These are phyloP conservation scores for Sugiyamaella novakii DNA, from an alignment of 1,139 yeast species.

Conservation along the genomic window DNA sequence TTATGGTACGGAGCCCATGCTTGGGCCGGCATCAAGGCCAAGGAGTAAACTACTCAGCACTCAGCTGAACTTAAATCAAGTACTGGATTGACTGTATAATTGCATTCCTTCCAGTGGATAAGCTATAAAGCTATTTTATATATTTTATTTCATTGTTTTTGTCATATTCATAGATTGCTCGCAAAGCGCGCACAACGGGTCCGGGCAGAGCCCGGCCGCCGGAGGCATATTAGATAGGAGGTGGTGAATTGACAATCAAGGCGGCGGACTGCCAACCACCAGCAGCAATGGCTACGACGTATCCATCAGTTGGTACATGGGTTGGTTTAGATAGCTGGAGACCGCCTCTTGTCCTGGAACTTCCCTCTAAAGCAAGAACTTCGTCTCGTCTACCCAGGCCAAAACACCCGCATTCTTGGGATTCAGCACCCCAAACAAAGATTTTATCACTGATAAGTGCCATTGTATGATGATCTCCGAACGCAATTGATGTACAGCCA, in stretches of 20 bases:
- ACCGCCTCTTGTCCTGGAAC: constrained; percentile 44
- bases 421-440: constrained; percentile 73
- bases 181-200: too few relatives aligned
- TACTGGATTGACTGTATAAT: too few relatives aligned
- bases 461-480: constrained; percentile 74
- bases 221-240: too few relatives aligned
- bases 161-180: too few relatives aligned
- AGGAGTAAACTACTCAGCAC: constrained; percentile 13
- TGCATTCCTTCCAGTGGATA: too few relatives aligned
- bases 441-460: constrained; percentile 66
- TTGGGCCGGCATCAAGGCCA: constrained; percentile 23
- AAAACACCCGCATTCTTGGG: constrained; percentile 64
- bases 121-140: background rate
- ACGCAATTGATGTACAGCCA: constrained; percentile 58
- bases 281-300: constrained; percentile 58
- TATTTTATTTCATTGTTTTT: too few relatives aligned
- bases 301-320: constrained; percentile 46
- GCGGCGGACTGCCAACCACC: constrained; percentile 87
- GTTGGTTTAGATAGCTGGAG: constrained; percentile 51
- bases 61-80: too few relatives aligned
- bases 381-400: constrained; percentile 58
- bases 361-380: constrained; percentile 36
- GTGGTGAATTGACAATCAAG: constrained; percentile 40
- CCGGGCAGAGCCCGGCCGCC: too few relatives aligned
- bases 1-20: constrained; percentile 81